Evolutionary conservation across 1,139 yeast genomes (phyloP), one percentile per base, ranked within the genome.

Genomic region (Lodderomyces beijingensis): DNA sequence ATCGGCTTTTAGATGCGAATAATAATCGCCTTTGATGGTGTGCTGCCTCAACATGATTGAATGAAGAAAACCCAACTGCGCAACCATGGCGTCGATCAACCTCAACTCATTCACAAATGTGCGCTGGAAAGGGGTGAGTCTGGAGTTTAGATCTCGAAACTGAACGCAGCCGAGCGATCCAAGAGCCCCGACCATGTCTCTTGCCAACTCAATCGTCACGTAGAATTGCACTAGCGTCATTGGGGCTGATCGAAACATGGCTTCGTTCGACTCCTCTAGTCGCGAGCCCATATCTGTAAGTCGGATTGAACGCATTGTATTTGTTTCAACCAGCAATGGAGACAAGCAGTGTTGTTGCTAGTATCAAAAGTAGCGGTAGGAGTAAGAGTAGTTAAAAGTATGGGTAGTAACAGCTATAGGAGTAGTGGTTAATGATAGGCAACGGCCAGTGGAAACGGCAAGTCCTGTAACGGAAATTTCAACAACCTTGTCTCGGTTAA

Each of bases 161-260:
- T 93, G 97, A 18, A 91, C 83, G 35, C 75, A 66, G 2, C 96
- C 96, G 38, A 82, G 62, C 41, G 78, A 77, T 6, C 98, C 98
- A 26, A 91, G 62, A 3, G 81, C 74, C 34, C 83, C 79, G 10
- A 88, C 93, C 39, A 87, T 79, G 41, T 88, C 95, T 42, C 97
- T 70, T 5, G 95, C 85, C 39, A 87, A 77, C 56, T 91, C 98
- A 21, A 81, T 77, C n/a, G 97, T 87, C 33, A 91, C 79, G 57
- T 85, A 91, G 53, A 91, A 74, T 62, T 91, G 97, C 27, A 89
- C 88, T 43, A 89, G 70, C 28, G 88, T 73, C 97, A 91, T 89
- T 38, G 93, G 95, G 61, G 97, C 96, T 35, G 96, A 85, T 61
- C 94, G 43, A 41, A 61, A 60, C 9, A 59, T 54, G 9, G 62